Conservation (phyloP, 768 basidiomycete genomes). For the Hericium coralloides region DNA sequence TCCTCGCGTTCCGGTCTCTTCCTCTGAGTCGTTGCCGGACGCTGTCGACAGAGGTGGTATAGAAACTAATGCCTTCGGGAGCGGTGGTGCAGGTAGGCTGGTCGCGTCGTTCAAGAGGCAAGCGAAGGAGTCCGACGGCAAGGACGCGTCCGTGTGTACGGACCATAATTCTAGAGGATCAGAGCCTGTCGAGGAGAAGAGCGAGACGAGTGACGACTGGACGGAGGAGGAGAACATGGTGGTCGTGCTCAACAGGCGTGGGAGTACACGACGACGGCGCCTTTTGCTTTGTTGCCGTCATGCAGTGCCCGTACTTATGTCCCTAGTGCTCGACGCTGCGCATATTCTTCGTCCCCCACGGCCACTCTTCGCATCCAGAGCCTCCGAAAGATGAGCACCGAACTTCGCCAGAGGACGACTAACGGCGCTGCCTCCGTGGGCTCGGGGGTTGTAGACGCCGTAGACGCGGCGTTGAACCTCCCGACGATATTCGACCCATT, state of each 20-base stretch:
- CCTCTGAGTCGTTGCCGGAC: conserved; percentile 16
- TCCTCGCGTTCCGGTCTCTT: conserved; percentile 16
- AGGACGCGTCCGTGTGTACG: conserved; percentile 33
- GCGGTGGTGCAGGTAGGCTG: conserved; percentile 36
- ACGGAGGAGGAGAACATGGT: conserved; percentile 50
- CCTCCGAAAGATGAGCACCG: background rate
- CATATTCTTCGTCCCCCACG: background rate
- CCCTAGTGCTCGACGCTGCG: background rate
- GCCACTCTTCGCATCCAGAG: background rate
- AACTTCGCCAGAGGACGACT: background rate
- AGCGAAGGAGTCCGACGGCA: conserved; percentile 56
- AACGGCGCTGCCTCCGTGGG: background rate
- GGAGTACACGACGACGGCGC: background rate
- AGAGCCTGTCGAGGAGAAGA: conserved; percentile 67
- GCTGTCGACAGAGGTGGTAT: conserved; percentile 20
- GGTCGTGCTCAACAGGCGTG: background rate
- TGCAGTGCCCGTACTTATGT: background rate
- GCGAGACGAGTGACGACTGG: conserved; percentile 56
- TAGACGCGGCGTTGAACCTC: conserved; percentile 11
- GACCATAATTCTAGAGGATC: conserved; percentile 53
- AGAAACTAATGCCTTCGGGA: conserved; percentile 38
- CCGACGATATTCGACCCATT: conserved; percentile 46
- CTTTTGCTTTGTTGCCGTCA: background rate
- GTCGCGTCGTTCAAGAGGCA: conserved; percentile 53
- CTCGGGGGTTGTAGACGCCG: background rate